Percentiles rank a stretch among this genome's conserved stretches.
Evolutionary conservation across 2,329 filamentous ascomycete species (phyloP).

Genomic region (Curvularia sp.): DNA sequence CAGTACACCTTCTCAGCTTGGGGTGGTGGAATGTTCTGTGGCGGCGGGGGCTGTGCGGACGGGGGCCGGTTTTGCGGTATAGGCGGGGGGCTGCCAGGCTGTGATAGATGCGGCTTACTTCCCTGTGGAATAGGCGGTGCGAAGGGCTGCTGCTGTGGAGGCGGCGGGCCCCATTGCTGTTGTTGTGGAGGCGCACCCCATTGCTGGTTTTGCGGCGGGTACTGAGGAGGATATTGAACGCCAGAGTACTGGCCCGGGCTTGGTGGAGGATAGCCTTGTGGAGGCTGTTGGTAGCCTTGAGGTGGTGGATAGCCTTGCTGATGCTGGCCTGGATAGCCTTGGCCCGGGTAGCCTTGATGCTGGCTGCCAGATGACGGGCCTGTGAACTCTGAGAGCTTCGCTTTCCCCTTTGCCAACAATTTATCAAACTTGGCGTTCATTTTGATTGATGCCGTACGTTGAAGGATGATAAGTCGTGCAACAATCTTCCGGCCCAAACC

Average conservation of each 20-base stretch:
- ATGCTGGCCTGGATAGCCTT: conserved; percentile 26
- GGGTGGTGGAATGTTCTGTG: conserved; percentile 38
- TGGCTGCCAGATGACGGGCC: conserved; percentile 30
- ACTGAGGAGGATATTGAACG: conserved; percentile 30
- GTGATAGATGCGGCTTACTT: conserved; percentile 41
- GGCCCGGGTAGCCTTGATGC: conserved; percentile 32
- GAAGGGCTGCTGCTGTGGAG: conserved; percentile 35
- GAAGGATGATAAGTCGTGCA: conserved; percentile 2
- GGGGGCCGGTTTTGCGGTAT: conserved; percentile 41
- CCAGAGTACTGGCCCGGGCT: conserved; percentile 28
- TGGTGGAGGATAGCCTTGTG: conserved; percentile 15
- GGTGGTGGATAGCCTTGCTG: conserved; percentile 19
- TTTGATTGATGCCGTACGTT: conserved; percentile 10
- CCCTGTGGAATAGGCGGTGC: conserved; percentile 42
- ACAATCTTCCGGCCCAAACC: conserved; percentile 15
- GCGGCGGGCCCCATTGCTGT: conserved; percentile 33
- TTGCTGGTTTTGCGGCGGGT: conserved; percentile 30
- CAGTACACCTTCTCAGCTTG: conserved; percentile 56
- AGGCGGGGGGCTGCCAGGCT: conserved; percentile 28
- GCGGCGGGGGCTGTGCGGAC: conserved; percentile 39
- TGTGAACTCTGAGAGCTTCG: conserved; percentile 46
- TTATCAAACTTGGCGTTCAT: conserved; percentile 46
- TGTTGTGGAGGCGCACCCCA: conserved; percentile 21
- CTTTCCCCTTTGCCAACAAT: conserved; percentile 48
- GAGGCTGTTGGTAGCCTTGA: conserved; percentile 23